These are phyloP conservation scores for Hypoxylon trugodes DNA, from an alignment of 495 filamentous ascomycete genomes.

Conservation along the genomic window DNA sequence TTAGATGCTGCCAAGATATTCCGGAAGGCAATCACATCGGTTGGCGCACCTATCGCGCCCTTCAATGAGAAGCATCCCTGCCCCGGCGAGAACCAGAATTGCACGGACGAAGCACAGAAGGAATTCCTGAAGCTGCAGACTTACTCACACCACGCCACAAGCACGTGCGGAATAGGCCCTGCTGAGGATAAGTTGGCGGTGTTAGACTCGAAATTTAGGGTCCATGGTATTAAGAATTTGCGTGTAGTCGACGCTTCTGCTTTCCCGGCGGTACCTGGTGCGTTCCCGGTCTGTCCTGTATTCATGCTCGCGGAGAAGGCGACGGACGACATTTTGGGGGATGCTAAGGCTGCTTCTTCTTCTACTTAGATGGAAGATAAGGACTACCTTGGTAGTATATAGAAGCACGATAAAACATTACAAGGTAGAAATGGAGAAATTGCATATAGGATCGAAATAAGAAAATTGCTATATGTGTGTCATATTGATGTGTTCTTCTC, in stretches of 20 bases:
- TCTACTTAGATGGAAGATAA: neutral
- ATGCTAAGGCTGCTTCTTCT: slow-evolving; percentile 50
- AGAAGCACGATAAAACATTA: neutral
- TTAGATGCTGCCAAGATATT: slow-evolving; percentile 60
- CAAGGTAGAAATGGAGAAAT: neutral
- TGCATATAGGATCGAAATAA: too few species aligned
- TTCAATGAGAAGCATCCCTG: slow-evolving; percentile 56
- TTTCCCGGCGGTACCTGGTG: slow-evolving; percentile 64
- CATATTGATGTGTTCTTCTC: too few species aligned
- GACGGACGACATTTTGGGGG: slow-evolving; percentile 64
- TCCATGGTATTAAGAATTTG: slow-evolving; percentile 57
- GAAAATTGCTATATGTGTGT: too few species aligned
- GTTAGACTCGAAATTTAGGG: slow-evolving; percentile 60
- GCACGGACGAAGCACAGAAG: slow-evolving; percentile 50
- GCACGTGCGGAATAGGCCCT: slow-evolving; percentile 58
- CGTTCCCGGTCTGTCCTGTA: slow-evolving; percentile 66
- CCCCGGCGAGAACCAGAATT: slow-evolving; percentile 45
- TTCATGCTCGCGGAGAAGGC: slow-evolving; percentile 73
- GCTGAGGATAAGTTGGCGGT: slow-evolving; percentile 59
- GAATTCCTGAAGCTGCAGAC: slow-evolving; percentile 57
- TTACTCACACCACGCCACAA: slow-evolving; percentile 62
- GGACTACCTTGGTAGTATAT: neutral
- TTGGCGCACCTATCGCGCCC: slow-evolving; percentile 45
- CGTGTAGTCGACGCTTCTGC: slow-evolving; percentile 65
- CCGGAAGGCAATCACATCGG: slow-evolving; percentile 50